phyloP scores from a whole-genome alignment of 2,329 filamentous ascomycete species.

The Colletotrichum siamense region DNA sequence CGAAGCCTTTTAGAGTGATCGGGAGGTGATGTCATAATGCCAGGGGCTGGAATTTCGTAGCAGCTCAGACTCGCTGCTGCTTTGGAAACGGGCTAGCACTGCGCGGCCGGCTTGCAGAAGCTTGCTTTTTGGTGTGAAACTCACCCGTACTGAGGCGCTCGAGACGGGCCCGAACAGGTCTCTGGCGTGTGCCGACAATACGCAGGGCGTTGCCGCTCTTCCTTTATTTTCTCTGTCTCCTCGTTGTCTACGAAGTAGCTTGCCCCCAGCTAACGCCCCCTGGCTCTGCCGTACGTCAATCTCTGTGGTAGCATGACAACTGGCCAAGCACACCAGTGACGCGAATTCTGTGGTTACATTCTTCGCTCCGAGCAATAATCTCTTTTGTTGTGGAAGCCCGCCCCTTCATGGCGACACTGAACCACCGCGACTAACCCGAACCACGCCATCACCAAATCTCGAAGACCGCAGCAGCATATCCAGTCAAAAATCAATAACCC shows the following conservation, averaged over 20 bases:
- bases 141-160: not conserved
- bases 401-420: not conserved
- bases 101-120: not conserved
- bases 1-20: not conserved
- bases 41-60: not conserved
- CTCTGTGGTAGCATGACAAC: not conserved
- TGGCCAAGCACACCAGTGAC: slow-evolving; percentile 15
- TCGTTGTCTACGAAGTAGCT: not conserved
- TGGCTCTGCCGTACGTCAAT: slow-evolving; percentile 2
- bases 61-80: slow-evolving; percentile 8
- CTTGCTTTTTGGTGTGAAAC: slow-evolving; percentile 20
- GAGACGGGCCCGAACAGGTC: not conserved
- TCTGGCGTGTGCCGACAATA: not conserved
- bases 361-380: not conserved
- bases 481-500: not conserved
- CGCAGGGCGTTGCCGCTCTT: not conserved
- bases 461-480: not conserved
- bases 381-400: not conserved
- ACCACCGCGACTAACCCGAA: not conserved
- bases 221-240: slow-evolving; percentile 4
- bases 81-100: slow-evolving; percentile 4
- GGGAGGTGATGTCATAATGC: slow-evolving; percentile 16
- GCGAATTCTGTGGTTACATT: not conserved
- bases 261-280: not conserved
- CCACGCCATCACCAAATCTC: not conserved